Evolutionary conservation across 495 filamentous ascomycete genomes (phyloP).

Genomic region (Trichoderma virens): DNA sequence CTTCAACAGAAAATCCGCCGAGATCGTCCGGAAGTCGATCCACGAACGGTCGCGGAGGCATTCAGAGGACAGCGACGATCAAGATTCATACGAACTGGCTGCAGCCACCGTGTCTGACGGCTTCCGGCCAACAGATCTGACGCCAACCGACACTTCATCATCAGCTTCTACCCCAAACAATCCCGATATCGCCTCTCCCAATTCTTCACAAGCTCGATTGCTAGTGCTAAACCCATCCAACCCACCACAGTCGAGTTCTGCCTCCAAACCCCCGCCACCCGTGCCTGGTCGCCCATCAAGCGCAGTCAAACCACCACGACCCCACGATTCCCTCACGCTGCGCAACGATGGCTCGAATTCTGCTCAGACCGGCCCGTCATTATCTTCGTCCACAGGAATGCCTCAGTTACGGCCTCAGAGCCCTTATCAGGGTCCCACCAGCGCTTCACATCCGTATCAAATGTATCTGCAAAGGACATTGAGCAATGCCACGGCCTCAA

Average conservation of each 20-base stretch:
- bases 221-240: background rate
- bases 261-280: background rate
- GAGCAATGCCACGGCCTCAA: conserved; percentile 58
- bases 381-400: conserved; percentile 18
- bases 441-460: conserved; percentile 81
- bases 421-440: conserved; percentile 52
- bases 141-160: conserved; percentile 4
- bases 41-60: conserved; percentile 26
- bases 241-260: background rate
- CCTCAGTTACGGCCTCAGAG: conserved; percentile 44
- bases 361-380: conserved; percentile 12
- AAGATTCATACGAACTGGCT: conserved; percentile 33
- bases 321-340: conserved; percentile 33
- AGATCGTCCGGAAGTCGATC: conserved; percentile 29
- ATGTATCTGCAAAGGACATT: conserved; percentile 73
- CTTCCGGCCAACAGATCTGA: conserved; percentile 23
- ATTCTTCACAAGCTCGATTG: background rate
- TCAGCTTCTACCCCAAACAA: background rate
- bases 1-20: conserved; percentile 24
- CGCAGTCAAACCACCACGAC: conserved; percentile 35
- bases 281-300: conserved; percentile 31
- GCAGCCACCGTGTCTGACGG: conserved; percentile 38
- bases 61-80: conserved; percentile 11
- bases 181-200: background rate
- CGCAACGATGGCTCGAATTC: conserved; percentile 33